Evolutionary conservation across 192 early-diverging fungal species (phyloP).

Genomic region (Radiomyces spectabilis): DNA sequence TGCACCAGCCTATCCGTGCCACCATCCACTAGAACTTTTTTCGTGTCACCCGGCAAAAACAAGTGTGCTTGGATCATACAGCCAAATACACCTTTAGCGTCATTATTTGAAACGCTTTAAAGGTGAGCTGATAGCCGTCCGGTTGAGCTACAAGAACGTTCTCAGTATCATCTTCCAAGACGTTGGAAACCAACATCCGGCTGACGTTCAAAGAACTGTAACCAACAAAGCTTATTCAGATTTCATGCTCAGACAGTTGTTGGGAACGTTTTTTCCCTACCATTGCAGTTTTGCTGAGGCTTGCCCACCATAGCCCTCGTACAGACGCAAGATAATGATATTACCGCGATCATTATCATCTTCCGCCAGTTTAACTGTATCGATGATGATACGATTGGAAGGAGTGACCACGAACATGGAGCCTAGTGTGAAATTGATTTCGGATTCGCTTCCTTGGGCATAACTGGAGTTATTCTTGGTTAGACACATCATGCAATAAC

Average conservation of each 20-base stretch:
- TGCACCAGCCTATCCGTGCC: too few species aligned
- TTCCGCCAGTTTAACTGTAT: slow-evolving; percentile 89
- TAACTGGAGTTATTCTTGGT: neutral
- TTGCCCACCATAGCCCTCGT: slow-evolving; percentile 89
- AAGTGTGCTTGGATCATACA: too few species aligned
- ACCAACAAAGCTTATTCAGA: neutral
- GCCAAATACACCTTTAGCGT: slow-evolving; percentile 40
- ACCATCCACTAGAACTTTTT: too few species aligned
- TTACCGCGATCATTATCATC: slow-evolving; percentile 37
- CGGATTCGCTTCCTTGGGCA: neutral
- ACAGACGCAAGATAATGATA: slow-evolving; percentile 71
- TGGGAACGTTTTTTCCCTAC: slow-evolving; percentile 14
- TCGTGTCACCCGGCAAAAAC: too few species aligned
- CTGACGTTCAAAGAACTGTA: slow-evolving; percentile 42
- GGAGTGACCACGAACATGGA: slow-evolving; percentile 30
- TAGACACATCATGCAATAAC: neutral
- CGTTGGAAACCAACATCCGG: slow-evolving; percentile 56
- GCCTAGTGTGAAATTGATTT: neutral
- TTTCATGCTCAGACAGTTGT: neutral
- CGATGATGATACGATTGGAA: slow-evolving; percentile 71
- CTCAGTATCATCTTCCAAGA: slow-evolving; percentile 65
- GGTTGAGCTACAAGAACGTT: slow-evolving; percentile 20
- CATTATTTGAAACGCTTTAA: slow-evolving; percentile 63
- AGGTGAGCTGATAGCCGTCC: slow-evolving; percentile 29
- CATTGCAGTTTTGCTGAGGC: slow-evolving; percentile 43